Evolutionary conservation across 148 eudicot species (phyloP).

Genomic region (Euryodendron excelsum): DNA sequence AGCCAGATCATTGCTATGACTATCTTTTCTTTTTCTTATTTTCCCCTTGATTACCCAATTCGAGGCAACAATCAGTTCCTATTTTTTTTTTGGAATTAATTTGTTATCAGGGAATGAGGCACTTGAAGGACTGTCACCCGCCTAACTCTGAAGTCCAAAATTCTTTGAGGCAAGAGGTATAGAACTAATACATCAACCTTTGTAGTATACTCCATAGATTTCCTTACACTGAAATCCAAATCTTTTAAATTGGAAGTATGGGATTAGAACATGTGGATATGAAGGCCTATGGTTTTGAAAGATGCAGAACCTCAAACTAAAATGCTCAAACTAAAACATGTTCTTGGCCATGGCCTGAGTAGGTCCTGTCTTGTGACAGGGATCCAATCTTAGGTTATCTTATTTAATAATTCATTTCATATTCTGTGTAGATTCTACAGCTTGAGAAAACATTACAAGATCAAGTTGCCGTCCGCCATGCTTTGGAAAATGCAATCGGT

Average conservation of each 20-base stretch:
- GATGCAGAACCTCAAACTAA: not conserved
- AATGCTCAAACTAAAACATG: not conserved
- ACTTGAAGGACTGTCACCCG: conserved; percentile 41
- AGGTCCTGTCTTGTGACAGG: not conserved
- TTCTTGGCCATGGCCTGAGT: conserved; percentile 6
- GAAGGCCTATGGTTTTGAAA: not conserved
- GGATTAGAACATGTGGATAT: not conserved
- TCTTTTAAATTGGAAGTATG: not conserved
- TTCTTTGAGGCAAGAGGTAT: conserved; percentile 81
- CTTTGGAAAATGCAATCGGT: conserved; percentile 80
- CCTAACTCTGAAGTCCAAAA: conserved; percentile 49
- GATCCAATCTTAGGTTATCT: not conserved
- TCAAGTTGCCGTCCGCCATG: conserved; percentile 72
- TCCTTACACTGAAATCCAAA: not conserved
- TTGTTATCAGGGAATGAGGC: conserved; percentile 48
- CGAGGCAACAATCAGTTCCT: not conserved
- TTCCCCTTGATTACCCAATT: not conserved
- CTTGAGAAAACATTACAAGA: conserved; percentile 81
- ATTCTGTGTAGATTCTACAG: conserved; percentile 55
- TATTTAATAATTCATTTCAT: not conserved
- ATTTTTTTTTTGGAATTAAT: not conserved
- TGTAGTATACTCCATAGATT: not conserved
- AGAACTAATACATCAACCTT: not conserved
- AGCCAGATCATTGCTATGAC: not conserved
- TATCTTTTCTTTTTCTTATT: not conserved